Base-by-base conservation (phyloP, 2,329 filamentous ascomycete genomes). In the Xylariales sp. region DNA sequence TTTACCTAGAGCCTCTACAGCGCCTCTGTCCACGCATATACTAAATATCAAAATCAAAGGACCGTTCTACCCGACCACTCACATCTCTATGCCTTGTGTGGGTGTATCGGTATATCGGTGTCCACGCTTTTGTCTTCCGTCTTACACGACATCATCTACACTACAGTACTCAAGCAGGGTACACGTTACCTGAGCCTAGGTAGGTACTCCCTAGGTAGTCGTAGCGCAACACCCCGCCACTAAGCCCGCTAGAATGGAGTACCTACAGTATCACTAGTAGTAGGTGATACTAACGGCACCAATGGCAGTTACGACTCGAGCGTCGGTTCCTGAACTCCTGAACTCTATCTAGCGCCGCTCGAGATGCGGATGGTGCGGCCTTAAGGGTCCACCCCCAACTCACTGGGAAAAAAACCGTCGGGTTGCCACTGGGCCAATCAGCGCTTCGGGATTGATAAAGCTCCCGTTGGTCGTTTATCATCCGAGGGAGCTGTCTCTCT, bases 371-470 rank as follows among this genome's bases (percentile, higher is more conserved):
- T 16, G 59, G 49, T 57, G 48, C 48, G 65, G 61, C 28, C 32
- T 34, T 50, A 34, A 56, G 67, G 64, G 55, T 65, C 65, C 62
- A 59, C 67, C 53, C 46, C 50, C 49, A 57, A 65, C 62, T 56
- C 61, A 58, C 48, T 45, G 49, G 52, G 59, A 55, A 62, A 55
- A 60, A 54, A 30, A 16, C 56, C 49, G 32, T 23, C 46, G 30
- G 39, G 18, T 56, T 36, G 65, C 65, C 65, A 64, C 56, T n/a
- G 43, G 39, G 46, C 68, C 68, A 70, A 70, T 70, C 62, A 65
- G 39, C 54, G 43, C 12, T 30, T 16, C 39, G 46, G 12, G 2
- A 67, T 70, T 70, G 62, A 64, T 68, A 71, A 67, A 65, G 49
- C 45, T 60, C 28, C 53, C 45, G 50, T 60, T 56, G 41, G 45